Conservation (phyloP, 2,329 filamentous ascomycete species). For the Clonostachys rhizophaga region DNA sequence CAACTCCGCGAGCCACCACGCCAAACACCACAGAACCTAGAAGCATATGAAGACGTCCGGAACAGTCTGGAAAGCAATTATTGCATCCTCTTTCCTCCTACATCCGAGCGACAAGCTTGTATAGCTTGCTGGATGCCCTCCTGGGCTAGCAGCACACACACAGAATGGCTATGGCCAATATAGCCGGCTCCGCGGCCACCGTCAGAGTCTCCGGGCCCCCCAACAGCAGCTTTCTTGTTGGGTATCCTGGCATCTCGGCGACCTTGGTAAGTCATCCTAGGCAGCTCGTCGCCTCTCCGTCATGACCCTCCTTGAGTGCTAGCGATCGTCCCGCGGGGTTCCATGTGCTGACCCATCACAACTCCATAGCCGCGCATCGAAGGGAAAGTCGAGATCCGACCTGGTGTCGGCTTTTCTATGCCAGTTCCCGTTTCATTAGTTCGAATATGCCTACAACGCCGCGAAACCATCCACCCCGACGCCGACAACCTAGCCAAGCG, state of each 20-base stretch:
- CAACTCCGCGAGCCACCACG: too few relatives aligned
- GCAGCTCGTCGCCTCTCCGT: constrained; percentile 1
- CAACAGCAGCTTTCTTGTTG: constrained; percentile 94
- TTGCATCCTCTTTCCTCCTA: too few relatives aligned
- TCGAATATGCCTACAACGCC: constrained; percentile 86
- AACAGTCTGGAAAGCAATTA: too few relatives aligned
- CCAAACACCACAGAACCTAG: too few relatives aligned
- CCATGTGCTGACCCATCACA: neutral
- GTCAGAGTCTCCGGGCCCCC: constrained; percentile 96
- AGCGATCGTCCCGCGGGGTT: neutral
- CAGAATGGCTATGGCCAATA: neutral
- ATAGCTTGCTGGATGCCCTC: neutral
- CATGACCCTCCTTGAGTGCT: neutral
- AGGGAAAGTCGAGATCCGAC: constrained; percentile 95
- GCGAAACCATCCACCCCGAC: constrained; percentile 94
- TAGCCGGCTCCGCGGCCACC: constrained; percentile 22
- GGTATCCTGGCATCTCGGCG: constrained; percentile 96
- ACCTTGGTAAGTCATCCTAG: constrained; percentile 69
- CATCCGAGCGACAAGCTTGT: too few relatives aligned
- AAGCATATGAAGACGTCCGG: too few relatives aligned
- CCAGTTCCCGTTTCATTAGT: constrained; percentile 90
- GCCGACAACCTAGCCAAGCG: constrained; percentile 93
- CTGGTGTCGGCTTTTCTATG: constrained; percentile 77
- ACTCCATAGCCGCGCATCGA: constrained; percentile 79
- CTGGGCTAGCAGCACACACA: neutral